Conservation (phyloP, 306 rosid genomes). For the Mimosa bimucronata region DNA sequence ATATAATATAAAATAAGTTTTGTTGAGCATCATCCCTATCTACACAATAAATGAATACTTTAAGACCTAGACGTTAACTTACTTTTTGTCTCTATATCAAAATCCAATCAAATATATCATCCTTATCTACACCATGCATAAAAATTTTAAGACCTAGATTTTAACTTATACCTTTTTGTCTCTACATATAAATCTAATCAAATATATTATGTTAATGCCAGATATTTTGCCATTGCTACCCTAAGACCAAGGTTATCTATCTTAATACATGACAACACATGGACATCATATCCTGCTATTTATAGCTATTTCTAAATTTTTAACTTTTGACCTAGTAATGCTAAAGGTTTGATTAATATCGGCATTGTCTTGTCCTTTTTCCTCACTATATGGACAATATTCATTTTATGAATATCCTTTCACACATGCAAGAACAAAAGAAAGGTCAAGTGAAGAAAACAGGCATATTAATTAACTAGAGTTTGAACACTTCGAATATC, state of each 20-base stretch:
- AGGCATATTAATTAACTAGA: not conserved
- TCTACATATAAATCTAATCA: not conserved
- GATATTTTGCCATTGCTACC: not conserved
- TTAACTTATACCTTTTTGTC: not conserved
- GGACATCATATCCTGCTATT: not conserved
- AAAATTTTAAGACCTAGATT: not conserved
- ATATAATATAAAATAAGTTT: no score
- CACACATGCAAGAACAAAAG: not conserved
- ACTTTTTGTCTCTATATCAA: not conserved
- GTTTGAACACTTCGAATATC: not conserved
- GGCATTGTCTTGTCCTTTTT: not conserved
- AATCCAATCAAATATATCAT: not conserved
- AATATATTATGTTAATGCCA: not conserved
- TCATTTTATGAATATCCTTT: not conserved
- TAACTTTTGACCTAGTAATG: not conserved
- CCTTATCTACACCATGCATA: no score
- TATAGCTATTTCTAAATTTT: not conserved
- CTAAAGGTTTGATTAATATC: not conserved
- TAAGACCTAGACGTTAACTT: no score
- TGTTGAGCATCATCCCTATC: not conserved
- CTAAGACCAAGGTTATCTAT: not conserved
- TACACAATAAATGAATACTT: not conserved
- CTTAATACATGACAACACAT: not conserved
- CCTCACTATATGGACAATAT: not conserved
- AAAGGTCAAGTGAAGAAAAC: not conserved